Evolutionary conservation across 1,284 basidiomycete genomes (phyloP).

Genomic region (Naganishia sp.): DNA sequence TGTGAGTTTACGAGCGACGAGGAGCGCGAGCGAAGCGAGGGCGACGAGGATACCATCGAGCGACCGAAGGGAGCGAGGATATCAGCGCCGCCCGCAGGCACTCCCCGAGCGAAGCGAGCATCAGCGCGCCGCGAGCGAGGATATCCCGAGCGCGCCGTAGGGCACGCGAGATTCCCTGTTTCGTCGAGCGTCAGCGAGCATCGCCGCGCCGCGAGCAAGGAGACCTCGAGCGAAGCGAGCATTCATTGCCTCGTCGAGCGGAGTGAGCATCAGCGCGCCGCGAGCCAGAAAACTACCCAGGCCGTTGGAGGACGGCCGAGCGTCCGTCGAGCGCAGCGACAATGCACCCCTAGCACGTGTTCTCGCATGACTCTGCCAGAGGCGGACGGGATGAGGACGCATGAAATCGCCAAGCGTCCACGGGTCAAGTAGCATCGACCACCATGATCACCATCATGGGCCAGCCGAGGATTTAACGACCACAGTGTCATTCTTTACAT

Average conservation of each 20-base stretch:
- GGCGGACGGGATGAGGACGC: no score
- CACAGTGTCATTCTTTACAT: no score
- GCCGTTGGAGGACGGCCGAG: not conserved
- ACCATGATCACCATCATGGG: no score
- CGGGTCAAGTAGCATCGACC: no score
- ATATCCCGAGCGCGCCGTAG: not conserved
- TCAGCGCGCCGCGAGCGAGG: no score
- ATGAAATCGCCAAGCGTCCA: no score
- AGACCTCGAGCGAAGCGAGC: not conserved
- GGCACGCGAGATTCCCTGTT: not conserved
- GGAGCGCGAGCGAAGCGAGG: no score
- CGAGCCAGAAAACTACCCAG: not conserved
- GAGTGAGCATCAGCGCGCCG: not conserved
- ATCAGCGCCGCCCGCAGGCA: not conserved
- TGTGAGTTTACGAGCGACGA: constrained; percentile 39
- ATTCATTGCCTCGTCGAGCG: not conserved
- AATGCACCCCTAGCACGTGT: not conserved
- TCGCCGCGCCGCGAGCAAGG: not conserved
- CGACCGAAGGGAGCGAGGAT: constrained; percentile 1
- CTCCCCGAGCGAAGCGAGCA: constrained; percentile 3
- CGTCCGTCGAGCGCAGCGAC: not conserved
- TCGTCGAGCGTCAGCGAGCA: not conserved
- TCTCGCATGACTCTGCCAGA: no score
- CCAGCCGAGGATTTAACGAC: no score
- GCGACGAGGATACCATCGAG: not conserved